A percentile compares a stretch with the other conserved stretches of the same genome.
These are phyloP conservation scores for Coemansia sp. DNA, from an alignment of 192 early-diverging fungal species.

Conservation along the genomic window DNA sequence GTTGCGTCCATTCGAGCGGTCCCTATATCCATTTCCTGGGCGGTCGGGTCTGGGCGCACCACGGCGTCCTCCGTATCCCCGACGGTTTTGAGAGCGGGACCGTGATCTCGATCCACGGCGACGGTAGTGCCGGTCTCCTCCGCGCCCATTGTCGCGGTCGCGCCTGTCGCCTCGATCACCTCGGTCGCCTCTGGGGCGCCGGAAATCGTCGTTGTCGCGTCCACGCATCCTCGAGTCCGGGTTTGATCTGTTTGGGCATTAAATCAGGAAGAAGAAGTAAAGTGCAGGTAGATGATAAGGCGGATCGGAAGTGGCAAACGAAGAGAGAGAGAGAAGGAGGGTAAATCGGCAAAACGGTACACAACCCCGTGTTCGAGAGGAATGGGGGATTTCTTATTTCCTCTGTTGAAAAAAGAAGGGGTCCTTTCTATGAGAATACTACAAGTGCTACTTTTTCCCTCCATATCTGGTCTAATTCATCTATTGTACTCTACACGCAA, in stretches of 20 bases:
- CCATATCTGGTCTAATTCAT: no score
- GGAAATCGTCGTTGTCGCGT: background rate
- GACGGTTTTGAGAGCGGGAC: conserved; percentile 28
- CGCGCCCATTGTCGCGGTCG: background rate
- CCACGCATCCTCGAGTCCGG: background rate
- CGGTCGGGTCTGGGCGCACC: conserved; percentile 10
- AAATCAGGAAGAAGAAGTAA: background rate
- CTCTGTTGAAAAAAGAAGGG: background rate
- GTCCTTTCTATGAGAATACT: background rate
- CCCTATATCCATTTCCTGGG: background rate
- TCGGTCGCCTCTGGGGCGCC: conserved; percentile 5
- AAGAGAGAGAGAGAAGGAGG: conserved; percentile 1
- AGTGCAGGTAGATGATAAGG: background rate
- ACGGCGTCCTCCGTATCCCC: conserved; percentile 14
- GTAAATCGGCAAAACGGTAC: no score
- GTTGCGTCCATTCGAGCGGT: conserved; percentile 16
- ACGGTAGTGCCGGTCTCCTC: background rate
- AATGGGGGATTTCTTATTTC: background rate
- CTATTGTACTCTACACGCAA: no score
- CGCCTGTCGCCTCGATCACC: conserved; percentile 18
- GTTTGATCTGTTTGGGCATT: background rate
- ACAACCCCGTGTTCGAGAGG: background rate
- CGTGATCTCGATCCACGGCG: conserved; percentile 11
- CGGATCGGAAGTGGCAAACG: background rate
- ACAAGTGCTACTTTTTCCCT: background rate